Base-by-base conservation (phyloP, 2,329 filamentous ascomycete genomes). In the Colletotrichum somersetense region DNA sequence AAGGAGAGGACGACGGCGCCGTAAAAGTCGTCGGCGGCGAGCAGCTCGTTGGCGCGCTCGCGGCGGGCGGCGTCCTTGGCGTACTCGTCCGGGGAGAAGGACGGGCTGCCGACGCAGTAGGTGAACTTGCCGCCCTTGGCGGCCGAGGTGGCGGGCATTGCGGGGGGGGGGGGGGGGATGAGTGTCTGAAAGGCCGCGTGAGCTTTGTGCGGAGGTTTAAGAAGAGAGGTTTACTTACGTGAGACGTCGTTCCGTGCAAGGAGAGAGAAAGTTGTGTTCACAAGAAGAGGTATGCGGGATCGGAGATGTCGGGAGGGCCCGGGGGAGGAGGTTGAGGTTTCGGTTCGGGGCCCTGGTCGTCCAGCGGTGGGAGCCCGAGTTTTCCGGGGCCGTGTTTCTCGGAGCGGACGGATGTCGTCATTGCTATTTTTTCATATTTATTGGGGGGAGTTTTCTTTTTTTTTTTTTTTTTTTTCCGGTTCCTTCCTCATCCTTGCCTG, bases 1-100 rank as follows among this genome's bases (percentile, higher is more conserved):
- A 88, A 84, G 71, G 86, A 82, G 26, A 79, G 76, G 64, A 81
- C 77, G 70, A 85, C 83, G 72, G 87, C 86, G 61, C 77, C 78
- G 74, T 82, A 80, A 62, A 88, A 78, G 77, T 87, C 82, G 64
- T 82, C 75, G 5, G 77, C 75, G n/a, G 77, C 72, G 53, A 88
- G 80, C n/a, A 80, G 75, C 30, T 82, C 79, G 53, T 78, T 74
- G 18, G 80, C 83, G 63, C 79, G 77, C 52, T 80, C 76, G 71
- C 84, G 83, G 12, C 81, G 81, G 6, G 79, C 77, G 18, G 76
- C 57, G 77, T 87, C 83, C 30, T 79, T 72, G 73, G 83, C 77
- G 67, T 84, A 82, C 16, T 81, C 74, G 10, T 80, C 77, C 3
- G 86, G 86, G 46, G 81, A 80, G 75, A 88, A 87, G 44, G 78